Evolutionary conservation across 352 stramenopile genomes (phyloP).

Genomic region (Ochromonadaceae sp.): DNA sequence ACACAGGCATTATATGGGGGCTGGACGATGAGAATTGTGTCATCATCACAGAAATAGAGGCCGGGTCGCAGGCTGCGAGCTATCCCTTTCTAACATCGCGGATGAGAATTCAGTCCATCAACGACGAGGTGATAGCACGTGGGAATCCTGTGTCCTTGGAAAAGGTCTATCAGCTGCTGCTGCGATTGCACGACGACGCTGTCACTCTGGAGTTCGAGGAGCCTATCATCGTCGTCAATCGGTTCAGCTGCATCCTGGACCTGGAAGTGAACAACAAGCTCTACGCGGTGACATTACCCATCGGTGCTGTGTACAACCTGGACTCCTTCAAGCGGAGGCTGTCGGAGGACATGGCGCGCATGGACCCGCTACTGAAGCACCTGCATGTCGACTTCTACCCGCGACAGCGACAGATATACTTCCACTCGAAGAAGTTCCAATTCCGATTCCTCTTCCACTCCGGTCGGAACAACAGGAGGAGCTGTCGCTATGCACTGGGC

Average conservation of each 20-base stretch:
- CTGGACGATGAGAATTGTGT: constrained; percentile 15
- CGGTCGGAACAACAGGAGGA: not conserved
- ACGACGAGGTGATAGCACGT: not conserved
- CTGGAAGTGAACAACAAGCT: not conserved
- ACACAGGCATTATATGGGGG: not conserved
- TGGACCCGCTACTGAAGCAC: not conserved
- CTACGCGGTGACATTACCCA: not conserved
- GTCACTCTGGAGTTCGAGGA: not conserved
- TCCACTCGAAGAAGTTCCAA: not conserved
- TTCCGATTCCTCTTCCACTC: constrained; percentile 8
- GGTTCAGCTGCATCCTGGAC: constrained; percentile 3
- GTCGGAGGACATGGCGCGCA: not conserved
- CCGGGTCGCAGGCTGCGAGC: not conserved
- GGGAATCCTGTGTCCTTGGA: not conserved
- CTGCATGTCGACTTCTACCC: not conserved
- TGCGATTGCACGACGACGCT: not conserved
- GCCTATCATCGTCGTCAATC: constrained; percentile 7
- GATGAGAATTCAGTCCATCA: not conserved
- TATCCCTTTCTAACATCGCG: not conserved
- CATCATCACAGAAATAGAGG: constrained; percentile 1
- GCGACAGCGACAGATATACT: not conserved
- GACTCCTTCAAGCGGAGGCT: not conserved
- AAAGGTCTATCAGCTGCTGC: not conserved
- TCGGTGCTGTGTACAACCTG: constrained; percentile 10
- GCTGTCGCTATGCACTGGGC: constrained; percentile 8